Conservation (phyloP, 768 basidiomycete species). For the Leccinum broughii region DNA sequence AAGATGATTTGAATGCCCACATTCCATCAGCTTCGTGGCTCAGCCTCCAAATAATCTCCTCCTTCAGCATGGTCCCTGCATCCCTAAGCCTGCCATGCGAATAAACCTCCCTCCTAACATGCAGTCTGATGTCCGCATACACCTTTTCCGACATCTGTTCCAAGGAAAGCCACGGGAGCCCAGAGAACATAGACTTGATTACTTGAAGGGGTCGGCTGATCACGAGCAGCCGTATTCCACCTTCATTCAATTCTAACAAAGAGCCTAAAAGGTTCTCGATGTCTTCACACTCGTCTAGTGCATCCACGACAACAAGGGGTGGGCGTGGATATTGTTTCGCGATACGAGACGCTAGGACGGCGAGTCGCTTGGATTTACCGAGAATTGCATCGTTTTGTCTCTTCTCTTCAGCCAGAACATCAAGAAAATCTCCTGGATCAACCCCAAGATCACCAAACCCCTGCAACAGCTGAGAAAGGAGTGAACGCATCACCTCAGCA, state of each 20-base stretch:
- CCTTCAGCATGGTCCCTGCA: background rate
- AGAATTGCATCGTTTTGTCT: background rate
- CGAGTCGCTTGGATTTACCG: background rate
- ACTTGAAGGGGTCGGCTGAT: constrained; percentile 6
- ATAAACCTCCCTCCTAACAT: constrained; percentile 8
- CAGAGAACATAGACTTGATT: constrained; percentile 6
- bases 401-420: background rate
- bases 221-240: constrained; percentile 6
- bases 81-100: constrained; percentile 8
- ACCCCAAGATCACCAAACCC: background rate
- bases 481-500: no score
- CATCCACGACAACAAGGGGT: constrained; percentile 15
- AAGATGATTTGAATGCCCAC: background rate
- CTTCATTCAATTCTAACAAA: background rate
- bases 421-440: background rate
- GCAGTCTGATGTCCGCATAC: constrained; percentile 11
- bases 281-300: constrained; percentile 19
- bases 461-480: background rate
- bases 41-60: background rate
- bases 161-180: constrained; percentile 6
- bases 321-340: background rate
- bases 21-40: constrained; percentile 9
- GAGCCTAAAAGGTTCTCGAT: constrained; percentile 3
- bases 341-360: background rate
- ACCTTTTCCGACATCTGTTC: background rate